These are phyloP conservation scores for Ambrosia trifida DNA, from an alignment of 129 eudicot genomes.

Conservation along the genomic window DNA sequence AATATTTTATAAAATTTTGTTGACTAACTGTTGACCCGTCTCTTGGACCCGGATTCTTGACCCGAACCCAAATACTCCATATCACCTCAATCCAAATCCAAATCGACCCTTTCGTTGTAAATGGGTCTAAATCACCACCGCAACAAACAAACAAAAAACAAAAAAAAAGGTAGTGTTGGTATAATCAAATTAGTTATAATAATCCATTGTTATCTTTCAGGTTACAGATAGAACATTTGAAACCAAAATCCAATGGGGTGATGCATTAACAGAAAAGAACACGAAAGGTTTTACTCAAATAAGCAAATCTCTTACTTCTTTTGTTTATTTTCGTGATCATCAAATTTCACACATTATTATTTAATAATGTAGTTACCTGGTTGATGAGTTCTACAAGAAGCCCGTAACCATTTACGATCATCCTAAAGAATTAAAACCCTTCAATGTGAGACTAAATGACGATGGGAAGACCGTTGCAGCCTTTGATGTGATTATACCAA, in stretches of 20 bases:
- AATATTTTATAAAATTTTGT: too few relatives aligned
- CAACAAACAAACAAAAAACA: too few relatives aligned
- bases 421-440: constrained; percentile 77
- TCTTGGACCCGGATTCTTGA: too few relatives aligned
- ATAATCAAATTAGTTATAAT: neutral
- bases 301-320: neutral
- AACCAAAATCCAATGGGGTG: constrained; percentile 52
- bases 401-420: constrained; percentile 64
- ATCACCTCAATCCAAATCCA: too few relatives aligned
- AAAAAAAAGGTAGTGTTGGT: neutral
- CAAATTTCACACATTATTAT: neutral
- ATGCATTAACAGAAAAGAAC: constrained; percentile 70
- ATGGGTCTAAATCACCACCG: neutral
- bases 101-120: neutral
- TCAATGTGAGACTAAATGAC: constrained; percentile 64
- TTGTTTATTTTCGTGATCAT: neutral
- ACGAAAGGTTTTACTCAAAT: constrained; percentile 57
- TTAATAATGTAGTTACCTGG: constrained; percentile 60
- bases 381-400: constrained; percentile 69
- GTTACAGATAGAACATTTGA: constrained; percentile 52
- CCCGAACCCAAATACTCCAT: too few relatives aligned
- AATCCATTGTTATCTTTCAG: constrained; percentile 37
- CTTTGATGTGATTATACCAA: constrained; percentile 77
- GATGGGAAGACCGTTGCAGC: constrained; percentile 86
- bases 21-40: too few relatives aligned